Evolutionary conservation across 1,284 basidiomycete species (phyloP).

Genomic region (Trichosporon ovoides): DNA sequence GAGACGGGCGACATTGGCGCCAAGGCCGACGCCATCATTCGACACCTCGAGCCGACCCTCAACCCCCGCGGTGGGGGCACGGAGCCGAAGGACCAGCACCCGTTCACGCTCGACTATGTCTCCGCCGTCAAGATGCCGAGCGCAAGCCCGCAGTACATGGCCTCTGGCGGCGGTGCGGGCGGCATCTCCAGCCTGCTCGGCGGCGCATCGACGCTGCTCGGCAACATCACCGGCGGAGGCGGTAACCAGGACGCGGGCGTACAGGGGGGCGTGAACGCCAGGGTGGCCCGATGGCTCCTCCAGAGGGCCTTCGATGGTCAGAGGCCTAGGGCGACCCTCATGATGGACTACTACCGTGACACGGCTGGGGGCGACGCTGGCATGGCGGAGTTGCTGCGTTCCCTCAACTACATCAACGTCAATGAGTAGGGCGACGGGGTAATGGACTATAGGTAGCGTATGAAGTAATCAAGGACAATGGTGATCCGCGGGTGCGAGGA

Average conservation of each 20-base stretch:
- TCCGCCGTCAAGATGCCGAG: slow-evolving; percentile 72
- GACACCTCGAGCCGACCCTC: slow-evolving; percentile 23
- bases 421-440: neutral
- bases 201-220: slow-evolving; percentile 3
- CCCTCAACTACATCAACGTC: slow-evolving; percentile 18
- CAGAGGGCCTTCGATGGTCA: slow-evolving; percentile 36
- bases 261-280: slow-evolving; percentile 65
- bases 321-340: slow-evolving; percentile 33
- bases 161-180: slow-evolving; percentile 5
- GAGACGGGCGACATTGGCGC: slow-evolving; percentile 14
- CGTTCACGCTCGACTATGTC: slow-evolving; percentile 64
- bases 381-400: slow-evolving; percentile 13
- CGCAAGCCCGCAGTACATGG: slow-evolving; percentile 55
- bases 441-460: no score
- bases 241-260: neutral
- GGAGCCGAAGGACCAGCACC: slow-evolving; percentile 23
- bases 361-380: slow-evolving; percentile 10
- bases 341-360: slow-evolving; percentile 42
- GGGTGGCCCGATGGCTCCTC: slow-evolving; percentile 64
- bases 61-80: neutral
- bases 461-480: no score
- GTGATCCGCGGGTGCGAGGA: no score
- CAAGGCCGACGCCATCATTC: slow-evolving; percentile 56
- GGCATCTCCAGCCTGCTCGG: slow-evolving; percentile 10
- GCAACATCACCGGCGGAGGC: slow-evolving; percentile 8